Evolutionary conservation across 371 early-diverging fungal genomes (phyloP), one percentile per base, ranked within the genome.

Genomic region (Thermomucor indicae-seudaticae): DNA sequence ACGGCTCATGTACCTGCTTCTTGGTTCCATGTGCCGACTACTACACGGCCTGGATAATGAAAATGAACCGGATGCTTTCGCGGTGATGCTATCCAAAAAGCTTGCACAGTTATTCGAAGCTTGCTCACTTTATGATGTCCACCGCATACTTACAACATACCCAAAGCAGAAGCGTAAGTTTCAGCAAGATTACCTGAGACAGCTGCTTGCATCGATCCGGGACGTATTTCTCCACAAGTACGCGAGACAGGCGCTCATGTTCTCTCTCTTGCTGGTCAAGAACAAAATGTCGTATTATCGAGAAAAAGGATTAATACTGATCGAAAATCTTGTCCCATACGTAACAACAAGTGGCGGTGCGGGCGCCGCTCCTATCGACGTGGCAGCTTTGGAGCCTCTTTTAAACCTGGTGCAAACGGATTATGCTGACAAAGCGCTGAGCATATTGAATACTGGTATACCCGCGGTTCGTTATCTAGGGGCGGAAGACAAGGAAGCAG

Each of bases 151-250:
- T 22, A 51, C 50, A 0, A 75, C 86, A 1, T 90, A 85, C 48
- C 67, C 79, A 16, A 83, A 81, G 44, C 79, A 83, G 49, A 72
- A 84, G 22, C 79, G 86, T 49, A 75, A 91, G 28, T 70, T 75
- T 28, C 78, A 82, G 56, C 83, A 87, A 25, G 91, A 90, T 53
- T 91, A 83, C 53, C 65, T 90, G 20, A 68, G 80, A 14, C 89
- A 90, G 50, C 62, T 89, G 10, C 64, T 81, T 8, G 65, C 58
- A 1, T 62, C 83, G 5, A 60, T 91, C 38, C 67, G 81, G 1
- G 87, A 90, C 27, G 59, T 72, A 1, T 91, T 83, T 54, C 75
- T 91, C 31, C 79, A 79, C 0, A 69, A 69, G 16, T 77, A 85
- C 25, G 79, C 84, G 35, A 70, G 70, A 17, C 71, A 81, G 53